A percentile compares a stretch with the other conserved stretches of the same genome.
These are phyloP conservation scores for Lactarius quietus DNA, from an alignment of 768 basidiomycete species.

Conservation along the genomic window DNA sequence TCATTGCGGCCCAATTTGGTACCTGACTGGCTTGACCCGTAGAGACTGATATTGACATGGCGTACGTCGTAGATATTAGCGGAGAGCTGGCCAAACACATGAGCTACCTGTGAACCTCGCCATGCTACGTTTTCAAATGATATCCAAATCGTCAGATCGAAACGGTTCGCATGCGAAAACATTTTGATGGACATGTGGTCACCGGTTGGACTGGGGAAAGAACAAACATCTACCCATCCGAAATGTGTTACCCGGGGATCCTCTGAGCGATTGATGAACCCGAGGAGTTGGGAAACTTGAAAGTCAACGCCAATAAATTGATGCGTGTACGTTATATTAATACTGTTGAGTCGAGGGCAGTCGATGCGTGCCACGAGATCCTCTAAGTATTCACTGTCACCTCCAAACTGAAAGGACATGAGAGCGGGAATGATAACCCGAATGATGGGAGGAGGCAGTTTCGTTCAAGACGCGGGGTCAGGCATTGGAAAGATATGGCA, in stretches of 20 bases:
- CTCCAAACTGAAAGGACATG: neutral
- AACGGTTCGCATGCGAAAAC: neutral
- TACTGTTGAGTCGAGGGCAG: neutral
- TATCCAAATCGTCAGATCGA: neutral
- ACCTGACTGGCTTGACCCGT: neutral
- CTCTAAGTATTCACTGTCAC: neutral
- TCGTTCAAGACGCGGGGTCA: neutral
- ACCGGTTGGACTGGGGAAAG: accelerated
- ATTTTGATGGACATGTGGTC: too few relatives aligned
- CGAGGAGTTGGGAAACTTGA: neutral
- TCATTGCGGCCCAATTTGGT: neutral
- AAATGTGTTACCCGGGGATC: neutral
- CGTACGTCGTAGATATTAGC: neutral
- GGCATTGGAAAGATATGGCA: neutral
- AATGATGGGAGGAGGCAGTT: neutral
- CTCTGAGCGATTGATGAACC: neutral
- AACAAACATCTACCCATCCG: neutral
- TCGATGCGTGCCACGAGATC: neutral
- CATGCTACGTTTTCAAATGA: neutral
- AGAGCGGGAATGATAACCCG: neutral
- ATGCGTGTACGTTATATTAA: neutral
- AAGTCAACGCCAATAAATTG: neutral
- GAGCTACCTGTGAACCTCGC: neutral
- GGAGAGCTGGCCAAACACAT: neutral
- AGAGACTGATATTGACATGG: neutral